Evolutionary conservation across 306 rosid genomes (phyloP).

Genomic region (Hippophae tibetana): DNA sequence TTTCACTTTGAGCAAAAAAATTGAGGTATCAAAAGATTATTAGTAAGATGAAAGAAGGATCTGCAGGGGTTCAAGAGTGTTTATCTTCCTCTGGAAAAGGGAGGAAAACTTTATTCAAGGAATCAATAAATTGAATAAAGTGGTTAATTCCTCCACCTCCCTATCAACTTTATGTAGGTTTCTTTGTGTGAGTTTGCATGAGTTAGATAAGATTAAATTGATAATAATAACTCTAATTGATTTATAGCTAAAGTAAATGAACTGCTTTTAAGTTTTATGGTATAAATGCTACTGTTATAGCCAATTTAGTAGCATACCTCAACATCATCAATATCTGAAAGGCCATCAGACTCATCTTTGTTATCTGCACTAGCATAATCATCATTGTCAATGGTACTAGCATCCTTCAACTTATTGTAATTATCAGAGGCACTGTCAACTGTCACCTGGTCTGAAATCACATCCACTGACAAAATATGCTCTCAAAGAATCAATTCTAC

Average conservation of each 20-base stretch:
- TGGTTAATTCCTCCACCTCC: too few relatives aligned
- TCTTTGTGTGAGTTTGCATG: too few relatives aligned
- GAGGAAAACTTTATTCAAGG: too few relatives aligned
- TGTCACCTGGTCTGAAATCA: neutral
- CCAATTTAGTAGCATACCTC: constrained; percentile 28
- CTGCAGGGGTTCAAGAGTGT: too few relatives aligned
- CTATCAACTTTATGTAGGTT: too few relatives aligned
- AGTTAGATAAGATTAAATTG: too few relatives aligned
- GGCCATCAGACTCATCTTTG: constrained; percentile 31
- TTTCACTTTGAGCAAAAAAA: too few relatives aligned
- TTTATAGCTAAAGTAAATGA: neutral
- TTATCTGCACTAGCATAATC: neutral
- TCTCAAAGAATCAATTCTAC: neutral
- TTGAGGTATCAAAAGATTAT: too few relatives aligned
- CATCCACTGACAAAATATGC: constrained; percentile 4
- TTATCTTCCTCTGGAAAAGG: too few relatives aligned
- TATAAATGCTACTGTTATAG: neutral
- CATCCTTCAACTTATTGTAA: constrained; percentile 13
- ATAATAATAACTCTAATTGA: neutral
- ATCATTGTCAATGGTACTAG: constrained; percentile 13
- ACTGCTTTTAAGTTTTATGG: neutral
- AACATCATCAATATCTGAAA: constrained; percentile 54
- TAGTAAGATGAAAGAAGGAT: too few relatives aligned
- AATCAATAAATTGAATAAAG: too few relatives aligned
- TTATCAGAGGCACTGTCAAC: constrained; percentile 14